These are phyloP conservation scores for Aspergillus chevalieri DNA, from an alignment of 2,329 filamentous ascomycete species.

Conservation along the genomic window DNA sequence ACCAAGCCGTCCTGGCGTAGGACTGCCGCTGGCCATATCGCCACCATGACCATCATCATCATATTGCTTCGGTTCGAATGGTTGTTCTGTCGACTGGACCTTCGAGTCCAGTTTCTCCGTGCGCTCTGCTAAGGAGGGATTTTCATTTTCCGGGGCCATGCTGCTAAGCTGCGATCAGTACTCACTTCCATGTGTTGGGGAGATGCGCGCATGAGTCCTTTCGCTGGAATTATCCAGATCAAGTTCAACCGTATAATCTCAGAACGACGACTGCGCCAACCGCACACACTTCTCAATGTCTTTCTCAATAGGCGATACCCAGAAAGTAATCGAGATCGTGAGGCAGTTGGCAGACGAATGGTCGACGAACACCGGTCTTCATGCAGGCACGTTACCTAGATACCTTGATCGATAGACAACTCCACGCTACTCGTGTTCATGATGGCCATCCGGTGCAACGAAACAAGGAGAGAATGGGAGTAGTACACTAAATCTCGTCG, in stretches of 20 bases:
- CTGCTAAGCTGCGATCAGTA: slow-evolving; percentile 22
- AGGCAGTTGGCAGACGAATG: slow-evolving; percentile 1
- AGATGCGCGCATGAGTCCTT: slow-evolving; percentile 37
- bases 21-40: slow-evolving; percentile 7
- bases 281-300: background rate
- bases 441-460: slow-evolving; percentile 20
- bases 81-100: slow-evolving; percentile 7
- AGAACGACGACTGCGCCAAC: slow-evolving; percentile 26
- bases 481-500: slow-evolving; percentile 17
- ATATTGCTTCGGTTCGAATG: slow-evolving; percentile 4
- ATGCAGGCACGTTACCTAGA: slow-evolving; percentile 33
- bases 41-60: slow-evolving; percentile 8
- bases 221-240: slow-evolving; percentile 43
- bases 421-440: slow-evolving; percentile 36
- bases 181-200: background rate
- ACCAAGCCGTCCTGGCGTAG: slow-evolving; percentile 21
- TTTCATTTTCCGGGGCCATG: slow-evolving; percentile 26
- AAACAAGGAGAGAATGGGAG: slow-evolving; percentile 16
- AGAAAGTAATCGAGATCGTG: slow-evolving; percentile 2
- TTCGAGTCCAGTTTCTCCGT: slow-evolving; percentile 17
- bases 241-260: slow-evolving; percentile 43
- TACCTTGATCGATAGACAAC: slow-evolving; percentile 39
- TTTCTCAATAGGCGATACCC: background rate
- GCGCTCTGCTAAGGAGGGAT: slow-evolving; percentile 21
- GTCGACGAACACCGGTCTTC: slow-evolving; percentile 37